Percentiles rank a stretch among this genome's conserved stretches.
phyloP scores from a whole-genome alignment of 768 basidiomycete species.

The Phanerochaete carnosa region DNA sequence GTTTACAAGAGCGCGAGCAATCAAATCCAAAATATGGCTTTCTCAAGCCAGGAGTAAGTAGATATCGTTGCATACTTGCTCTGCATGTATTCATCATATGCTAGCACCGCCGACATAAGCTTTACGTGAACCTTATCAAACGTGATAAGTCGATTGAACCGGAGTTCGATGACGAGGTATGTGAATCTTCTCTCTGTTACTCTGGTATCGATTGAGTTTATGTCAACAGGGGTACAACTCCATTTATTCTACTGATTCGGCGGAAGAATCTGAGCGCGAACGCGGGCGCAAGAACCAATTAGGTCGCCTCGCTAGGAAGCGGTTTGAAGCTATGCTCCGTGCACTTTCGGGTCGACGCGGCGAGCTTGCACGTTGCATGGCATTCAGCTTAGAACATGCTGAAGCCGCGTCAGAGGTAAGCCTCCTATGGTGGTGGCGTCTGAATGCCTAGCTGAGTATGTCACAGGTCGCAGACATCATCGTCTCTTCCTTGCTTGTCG shows the following conservation, averaged over 20 bases:
- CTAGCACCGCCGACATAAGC: conserved; percentile 70
- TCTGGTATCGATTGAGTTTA: background rate
- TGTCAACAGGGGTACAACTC: conserved; percentile 77
- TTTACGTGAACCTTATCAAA: conserved; percentile 67
- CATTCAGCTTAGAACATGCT: conserved; percentile 94
- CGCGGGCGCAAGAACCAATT: conserved; percentile 71
- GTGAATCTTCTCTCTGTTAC: background rate
- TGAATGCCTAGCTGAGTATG: conserved; percentile 4
- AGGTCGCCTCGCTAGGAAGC: conserved; percentile 72
- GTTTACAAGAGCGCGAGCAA: conserved; percentile 70
- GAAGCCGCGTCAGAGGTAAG: conserved; percentile 90
- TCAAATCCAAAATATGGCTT: conserved; percentile 84
- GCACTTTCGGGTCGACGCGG: conserved; percentile 82
- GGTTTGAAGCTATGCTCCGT: conserved; percentile 91
- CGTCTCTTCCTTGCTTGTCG: conserved; percentile 82
- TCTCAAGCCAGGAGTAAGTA: conserved; percentile 53
- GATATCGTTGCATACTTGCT: no score
- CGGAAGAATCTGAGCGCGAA: conserved; percentile 91
- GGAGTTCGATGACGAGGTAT: conserved; percentile 80
- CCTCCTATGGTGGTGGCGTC: conserved; percentile 1
- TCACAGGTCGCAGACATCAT: conserved; percentile 86
- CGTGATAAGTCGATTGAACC: conserved; percentile 51
- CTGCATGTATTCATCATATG: background rate
- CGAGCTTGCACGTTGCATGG: conserved; percentile 93
- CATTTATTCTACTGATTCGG: conserved; percentile 88